These are phyloP conservation scores for Euphorbia corollata DNA, from an alignment of 441 rosid genomes.

Conservation along the genomic window DNA sequence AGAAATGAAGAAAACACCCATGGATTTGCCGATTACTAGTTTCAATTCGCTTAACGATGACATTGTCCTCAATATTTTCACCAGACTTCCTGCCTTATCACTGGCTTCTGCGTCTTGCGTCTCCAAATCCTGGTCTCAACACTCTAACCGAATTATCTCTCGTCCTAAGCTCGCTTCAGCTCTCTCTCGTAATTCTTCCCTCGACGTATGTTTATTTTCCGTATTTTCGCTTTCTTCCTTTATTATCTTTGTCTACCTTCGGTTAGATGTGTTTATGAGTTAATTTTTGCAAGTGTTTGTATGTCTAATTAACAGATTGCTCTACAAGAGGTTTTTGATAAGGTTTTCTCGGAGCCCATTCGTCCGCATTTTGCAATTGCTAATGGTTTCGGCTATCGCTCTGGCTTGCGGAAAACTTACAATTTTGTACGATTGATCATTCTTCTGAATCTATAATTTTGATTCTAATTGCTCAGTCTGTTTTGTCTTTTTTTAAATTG, in stretches of 20 bases:
- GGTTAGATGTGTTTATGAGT: not conserved
- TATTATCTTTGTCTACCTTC: not conserved
- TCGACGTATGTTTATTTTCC: constrained; percentile 6
- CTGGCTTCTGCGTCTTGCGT: constrained; percentile 62
- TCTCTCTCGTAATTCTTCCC: constrained; percentile 30
- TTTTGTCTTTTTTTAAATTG: not conserved
- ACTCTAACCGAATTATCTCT: constrained; percentile 40
- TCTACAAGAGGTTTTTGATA: constrained; percentile 48
- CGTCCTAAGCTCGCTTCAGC: constrained; percentile 60
- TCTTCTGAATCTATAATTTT: not conserved
- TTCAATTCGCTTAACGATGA: constrained; percentile 18
- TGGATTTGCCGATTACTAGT: not conserved
- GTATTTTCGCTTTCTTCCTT: not conserved
- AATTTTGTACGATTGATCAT: constrained; percentile 30
- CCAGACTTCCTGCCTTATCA: constrained; percentile 23
- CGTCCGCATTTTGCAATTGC: constrained; percentile 75
- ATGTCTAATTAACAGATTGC: constrained; percentile 33
- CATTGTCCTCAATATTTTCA: constrained; percentile 17
- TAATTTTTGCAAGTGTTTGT: not conserved
- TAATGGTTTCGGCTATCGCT: constrained; percentile 28
- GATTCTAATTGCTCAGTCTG: not conserved
- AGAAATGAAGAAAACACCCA: not conserved
- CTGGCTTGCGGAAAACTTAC: constrained; percentile 24
- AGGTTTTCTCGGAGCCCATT: constrained; percentile 63
- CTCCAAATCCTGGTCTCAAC: constrained; percentile 43